Percentiles rank a stretch among this genome's conserved stretches.
Evolutionary conservation across 1,139 yeast species (phyloP).

Genomic region (Kluyveromyces sp.): DNA sequence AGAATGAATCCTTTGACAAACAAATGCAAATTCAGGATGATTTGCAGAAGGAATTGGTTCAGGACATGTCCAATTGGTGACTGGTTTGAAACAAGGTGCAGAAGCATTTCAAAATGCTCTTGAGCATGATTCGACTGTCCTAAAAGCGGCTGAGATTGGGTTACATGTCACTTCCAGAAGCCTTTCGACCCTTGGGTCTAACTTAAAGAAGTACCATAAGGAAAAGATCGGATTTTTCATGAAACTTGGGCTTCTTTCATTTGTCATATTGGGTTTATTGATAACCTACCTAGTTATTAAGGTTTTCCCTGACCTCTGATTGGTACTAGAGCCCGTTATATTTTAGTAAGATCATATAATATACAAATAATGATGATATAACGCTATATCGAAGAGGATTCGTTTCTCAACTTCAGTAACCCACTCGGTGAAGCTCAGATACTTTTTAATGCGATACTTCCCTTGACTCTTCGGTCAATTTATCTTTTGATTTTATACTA

Average conservation of each 20-base stretch:
- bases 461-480: too few relatives aligned
- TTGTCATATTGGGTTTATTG: slow-evolving; percentile 26
- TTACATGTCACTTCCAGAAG: slow-evolving; percentile 32
- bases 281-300: slow-evolving; percentile 31
- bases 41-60: slow-evolving; percentile 30
- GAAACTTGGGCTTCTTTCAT: slow-evolving; percentile 24
- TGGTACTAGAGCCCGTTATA: too few relatives aligned
- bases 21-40: slow-evolving; percentile 32
- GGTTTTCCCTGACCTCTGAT: slow-evolving; percentile 30
- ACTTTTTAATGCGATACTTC: too few relatives aligned
- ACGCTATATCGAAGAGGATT: not conserved
- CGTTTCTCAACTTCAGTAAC: too few relatives aligned
- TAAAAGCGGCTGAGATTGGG: slow-evolving; percentile 36
- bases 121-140: slow-evolving; percentile 31
- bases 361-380: not conserved
- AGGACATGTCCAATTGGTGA: slow-evolving; percentile 33
- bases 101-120: slow-evolving; percentile 33
- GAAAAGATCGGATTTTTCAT: slow-evolving; percentile 29
- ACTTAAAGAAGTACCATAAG: slow-evolving; percentile 27
- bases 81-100: slow-evolving; percentile 33
- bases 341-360: not conserved
- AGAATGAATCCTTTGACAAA: slow-evolving; percentile 23
- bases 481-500: too few relatives aligned
- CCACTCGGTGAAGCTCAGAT: too few relatives aligned
- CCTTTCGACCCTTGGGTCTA: slow-evolving; percentile 25